Percentiles rank a stretch among this genome's conserved stretches.
Evolutionary conservation across 2,329 filamentous ascomycete genomes (phyloP).

Genomic region (Didymosphaeria variabile): DNA sequence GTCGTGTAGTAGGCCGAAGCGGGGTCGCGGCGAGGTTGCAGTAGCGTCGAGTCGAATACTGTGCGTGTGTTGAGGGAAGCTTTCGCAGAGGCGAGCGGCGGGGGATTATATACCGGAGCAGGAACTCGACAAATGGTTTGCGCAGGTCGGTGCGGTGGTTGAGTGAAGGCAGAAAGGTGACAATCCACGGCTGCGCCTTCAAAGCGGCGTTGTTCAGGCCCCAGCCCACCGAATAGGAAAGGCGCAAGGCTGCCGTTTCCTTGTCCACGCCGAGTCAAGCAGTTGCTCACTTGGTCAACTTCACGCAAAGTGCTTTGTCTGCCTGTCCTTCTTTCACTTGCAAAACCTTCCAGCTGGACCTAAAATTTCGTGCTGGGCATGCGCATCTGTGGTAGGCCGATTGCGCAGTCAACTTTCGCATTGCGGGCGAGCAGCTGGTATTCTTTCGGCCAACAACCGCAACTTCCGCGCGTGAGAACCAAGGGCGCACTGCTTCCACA

Average conservation of each 20-base stretch:
- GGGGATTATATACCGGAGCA: constrained; percentile 11
- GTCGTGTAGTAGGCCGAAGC: not conserved
- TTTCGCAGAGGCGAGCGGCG: not conserved
- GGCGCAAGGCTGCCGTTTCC: constrained; percentile 36
- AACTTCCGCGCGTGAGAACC: not conserved
- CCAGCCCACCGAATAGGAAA: constrained; percentile 20
- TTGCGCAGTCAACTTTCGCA: not conserved
- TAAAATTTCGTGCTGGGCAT: not conserved
- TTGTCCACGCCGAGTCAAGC: constrained; percentile 9
- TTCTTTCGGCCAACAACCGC: not conserved
- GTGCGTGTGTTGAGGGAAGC: constrained; percentile 1
- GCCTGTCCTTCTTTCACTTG: not conserved
- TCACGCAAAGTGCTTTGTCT: not conserved
- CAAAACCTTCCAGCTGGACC: not conserved
- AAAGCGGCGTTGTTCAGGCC: constrained; percentile 32
- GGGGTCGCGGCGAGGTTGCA: constrained; percentile 1
- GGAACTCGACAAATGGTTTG: not conserved
- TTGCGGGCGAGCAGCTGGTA: not conserved
- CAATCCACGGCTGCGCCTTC: constrained; percentile 16
- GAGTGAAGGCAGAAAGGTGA: constrained; percentile 15
- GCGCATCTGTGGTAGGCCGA: not conserved
- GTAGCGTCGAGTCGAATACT: not conserved
- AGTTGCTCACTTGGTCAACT: not conserved
- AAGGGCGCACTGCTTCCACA: constrained; percentile 1
- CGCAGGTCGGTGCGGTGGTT: not conserved